Evolutionary conservation across 108 stramenopile genomes (phyloP), one percentile per base, ranked within the genome.

Genomic region (Cyclotella choctawhatcheeana): DNA sequence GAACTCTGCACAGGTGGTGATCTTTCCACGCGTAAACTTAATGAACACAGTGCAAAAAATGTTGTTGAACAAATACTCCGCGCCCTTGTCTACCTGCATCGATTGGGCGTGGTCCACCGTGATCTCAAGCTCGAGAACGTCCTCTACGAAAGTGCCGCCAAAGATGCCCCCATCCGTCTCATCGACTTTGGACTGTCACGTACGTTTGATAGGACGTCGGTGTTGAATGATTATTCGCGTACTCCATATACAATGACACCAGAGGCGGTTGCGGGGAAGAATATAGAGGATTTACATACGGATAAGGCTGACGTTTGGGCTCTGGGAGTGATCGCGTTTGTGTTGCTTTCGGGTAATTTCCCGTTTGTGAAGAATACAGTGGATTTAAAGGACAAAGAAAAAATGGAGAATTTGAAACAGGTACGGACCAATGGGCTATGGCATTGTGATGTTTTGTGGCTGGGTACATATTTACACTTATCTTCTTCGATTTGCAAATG

Each of bases 281-380:
- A 44, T 43, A 29, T 55, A 6, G 18, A 65, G 12, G 50, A 63
- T 17, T 34, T 6, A 65, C 74, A 82, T 53, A 84, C 82, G 13
- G 84, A 81, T 45, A 87, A 91, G 63, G 81, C 67, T 18, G 96
- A 97, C 77, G 83, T 96, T 33, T 96, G 95, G 95, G 82, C 83
- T 61, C 71, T 96, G 21, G 96, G 96, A 37, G 76, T 94, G 24
- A 91, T 96, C 60, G 58, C 76, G 44, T 97, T 86, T 65, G 86
- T 95, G 59, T 58, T 97, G 31, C 80, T 97, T 5, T 88, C 78
- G 4, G 84, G 84, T 20, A 82, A 86, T 13, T 76, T 83, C 24
- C 85, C 85, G 24, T 85, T 82, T 29, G 33, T 87, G 31, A 85
- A 80, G 52, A 70, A 51, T 27, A 31, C 58, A 40, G 45, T 47